Percentiles rank a stretch among this genome's conserved stretches.
These are phyloP conservation scores for Paraurostyla sp. DNA, from an alignment of 73 alveolate species.

Conservation along the genomic window DNA sequence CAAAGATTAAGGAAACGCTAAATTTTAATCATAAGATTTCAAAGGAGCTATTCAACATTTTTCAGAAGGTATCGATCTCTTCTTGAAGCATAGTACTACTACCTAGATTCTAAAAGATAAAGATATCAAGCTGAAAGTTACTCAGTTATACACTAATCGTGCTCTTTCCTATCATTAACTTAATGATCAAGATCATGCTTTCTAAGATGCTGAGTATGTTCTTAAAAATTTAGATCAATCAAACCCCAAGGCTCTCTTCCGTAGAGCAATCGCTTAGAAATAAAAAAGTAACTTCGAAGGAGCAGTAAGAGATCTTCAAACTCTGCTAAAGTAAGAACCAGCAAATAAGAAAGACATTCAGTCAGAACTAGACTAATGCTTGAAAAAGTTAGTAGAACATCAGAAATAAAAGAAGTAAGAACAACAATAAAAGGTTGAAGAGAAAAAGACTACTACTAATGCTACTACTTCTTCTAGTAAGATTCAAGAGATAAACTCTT, in stretches of 20 bases:
- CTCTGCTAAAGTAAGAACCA: constrained; percentile 42
- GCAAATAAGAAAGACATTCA: constrained; percentile 54
- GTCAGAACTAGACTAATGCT: constrained; percentile 50
- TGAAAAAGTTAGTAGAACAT: constrained; percentile 38
- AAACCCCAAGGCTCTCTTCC: constrained; percentile 70
- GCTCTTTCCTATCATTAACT: constrained; percentile 63
- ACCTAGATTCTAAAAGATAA: background rate
- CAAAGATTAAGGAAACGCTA: constrained; percentile 53
- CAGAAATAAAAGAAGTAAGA: constrained; percentile 17
- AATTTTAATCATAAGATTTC: constrained; percentile 3
- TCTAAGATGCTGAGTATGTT: constrained; percentile 73
- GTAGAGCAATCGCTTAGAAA: constrained; percentile 73
- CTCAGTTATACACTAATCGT: constrained; percentile 64
- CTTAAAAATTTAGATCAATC: constrained; percentile 25
- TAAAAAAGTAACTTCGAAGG: constrained; percentile 26
- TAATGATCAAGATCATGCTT: constrained; percentile 52
- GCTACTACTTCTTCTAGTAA: too few relatives aligned
- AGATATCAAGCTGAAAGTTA: constrained; percentile 53
- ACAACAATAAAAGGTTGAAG: background rate
- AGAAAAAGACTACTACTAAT: background rate
- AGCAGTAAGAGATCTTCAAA: constrained; percentile 51
- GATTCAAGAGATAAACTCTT: background rate
- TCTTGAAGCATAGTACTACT: constrained; percentile 6
- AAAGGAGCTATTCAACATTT: constrained; percentile 52
- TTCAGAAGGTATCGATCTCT: constrained; percentile 63